These are phyloP conservation scores for Trichocladium uniseriatum DNA, from an alignment of 495 filamentous ascomycete species.

Conservation along the genomic window DNA sequence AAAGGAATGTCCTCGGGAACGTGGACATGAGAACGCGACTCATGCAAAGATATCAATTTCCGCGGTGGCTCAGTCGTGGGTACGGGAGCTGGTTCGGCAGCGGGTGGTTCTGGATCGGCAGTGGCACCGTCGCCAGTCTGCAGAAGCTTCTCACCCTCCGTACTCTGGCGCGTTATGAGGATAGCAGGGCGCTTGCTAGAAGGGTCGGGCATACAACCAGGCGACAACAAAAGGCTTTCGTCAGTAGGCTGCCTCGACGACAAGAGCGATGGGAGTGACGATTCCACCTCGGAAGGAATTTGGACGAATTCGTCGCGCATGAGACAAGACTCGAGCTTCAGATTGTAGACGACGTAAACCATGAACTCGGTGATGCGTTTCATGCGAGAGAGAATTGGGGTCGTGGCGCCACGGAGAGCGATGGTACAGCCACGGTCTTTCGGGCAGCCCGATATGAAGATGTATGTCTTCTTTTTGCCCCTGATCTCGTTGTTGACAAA, in stretches of 20 bases:
- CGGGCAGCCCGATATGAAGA: constrained; percentile 88
- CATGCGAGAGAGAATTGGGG: constrained; percentile 59
- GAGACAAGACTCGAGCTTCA: constrained; percentile 89
- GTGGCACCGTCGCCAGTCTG: constrained; percentile 4
- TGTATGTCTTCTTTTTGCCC: constrained; percentile 82
- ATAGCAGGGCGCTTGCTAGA: constrained; percentile 7
- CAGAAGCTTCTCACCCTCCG: constrained; percentile 15
- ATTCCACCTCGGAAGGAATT: constrained; percentile 56
- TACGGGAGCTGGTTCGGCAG: constrained; percentile 4
- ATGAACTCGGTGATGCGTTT: constrained; percentile 97
- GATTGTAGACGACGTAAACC: constrained; percentile 96
- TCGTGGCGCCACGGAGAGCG: constrained; percentile 75
- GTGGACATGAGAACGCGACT: constrained; percentile 34
- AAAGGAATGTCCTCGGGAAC: constrained; percentile 80
- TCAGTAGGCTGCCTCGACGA: constrained; percentile 22
- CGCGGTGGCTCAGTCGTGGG: constrained; percentile 14
- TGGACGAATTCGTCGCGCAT: constrained; percentile 94
- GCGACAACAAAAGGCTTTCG: constrained; percentile 9
- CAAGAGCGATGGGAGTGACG: neutral
- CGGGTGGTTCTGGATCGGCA: constrained; percentile 1
- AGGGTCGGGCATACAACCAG: neutral
- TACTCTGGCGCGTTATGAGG: constrained; percentile 18
- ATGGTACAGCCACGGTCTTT: constrained; percentile 94
- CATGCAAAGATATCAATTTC: constrained; percentile 36
- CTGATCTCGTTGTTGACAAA: constrained; percentile 67